Evolutionary conservation across 805 yeast species (phyloP), one percentile per base, ranked within the genome.

Genomic region (Brettanomyces anomalus): DNA sequence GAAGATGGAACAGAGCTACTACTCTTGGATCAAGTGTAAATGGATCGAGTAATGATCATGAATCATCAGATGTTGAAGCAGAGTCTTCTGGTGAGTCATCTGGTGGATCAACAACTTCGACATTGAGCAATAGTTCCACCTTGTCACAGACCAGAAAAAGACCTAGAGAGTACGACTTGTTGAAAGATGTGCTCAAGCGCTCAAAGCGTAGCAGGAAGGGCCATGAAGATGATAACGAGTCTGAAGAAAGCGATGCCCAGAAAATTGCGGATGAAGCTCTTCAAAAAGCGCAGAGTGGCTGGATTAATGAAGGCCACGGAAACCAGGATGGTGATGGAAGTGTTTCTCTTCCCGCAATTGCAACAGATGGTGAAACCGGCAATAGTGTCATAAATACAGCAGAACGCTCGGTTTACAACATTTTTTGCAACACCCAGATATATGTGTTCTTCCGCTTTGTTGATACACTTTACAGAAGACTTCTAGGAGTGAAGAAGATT

Each of bases 381-480:
- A 39, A 18, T 30, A 32, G 20, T 30, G 47, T 49, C 8, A 7
- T 7, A 24, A 42, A 52, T 19, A 41, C 47, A 13, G 66, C 66
- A 43, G 52, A 49, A n/a, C 74, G 89, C 53, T 68, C 67, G 26
- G 74, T 70, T 39, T 87, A 67, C 68, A 89, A 88, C 59, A 61
- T 89, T 53, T 93, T 90, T 68, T 86, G 85, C 47, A 89, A 90
- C 62, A 81, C 96, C 4, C 80, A 89, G 44, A 76, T 89, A 33
- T 93, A 93, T 57, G 85, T 88, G 30, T 88, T 93, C 54, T 77
- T 88, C 75, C 85, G 98, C 52, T 83, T 84, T 52, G 68, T 89
- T 58, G 79, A 85, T 49, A 84, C 86, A 3, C 63, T 93, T 18
- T 90, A 86, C 59, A 84, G 78, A 54, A 76, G 99, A 53, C 67